phyloP scores from a whole-genome alignment of 2,329 filamentous ascomycete species.

The Paraphaeosphaeria minitans region DNA sequence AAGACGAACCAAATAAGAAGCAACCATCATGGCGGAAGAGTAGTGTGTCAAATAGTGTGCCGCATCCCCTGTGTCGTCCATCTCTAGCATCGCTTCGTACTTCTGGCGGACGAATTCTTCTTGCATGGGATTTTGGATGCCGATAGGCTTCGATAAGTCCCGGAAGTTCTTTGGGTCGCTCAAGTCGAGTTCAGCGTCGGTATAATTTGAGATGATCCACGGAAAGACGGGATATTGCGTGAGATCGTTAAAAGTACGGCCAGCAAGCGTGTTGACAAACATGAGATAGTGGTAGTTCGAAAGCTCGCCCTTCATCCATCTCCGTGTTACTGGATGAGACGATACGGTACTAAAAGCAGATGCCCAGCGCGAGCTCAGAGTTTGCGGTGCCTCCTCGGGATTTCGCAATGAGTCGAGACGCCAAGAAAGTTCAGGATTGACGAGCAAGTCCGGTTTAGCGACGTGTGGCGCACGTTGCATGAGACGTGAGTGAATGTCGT shows the following conservation, averaged over 20 bases:
- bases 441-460: slow-evolving; percentile 68
- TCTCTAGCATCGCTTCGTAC: slow-evolving; percentile 87
- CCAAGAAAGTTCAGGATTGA: slow-evolving; percentile 88
- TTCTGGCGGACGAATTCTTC: slow-evolving; percentile 81
- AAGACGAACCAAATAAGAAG: slow-evolving; percentile 91
- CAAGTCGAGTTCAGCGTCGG: slow-evolving; percentile 88
- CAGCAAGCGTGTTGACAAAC: slow-evolving; percentile 97
- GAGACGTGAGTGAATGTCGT: slow-evolving; percentile 80
- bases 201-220: slow-evolving; percentile 96
- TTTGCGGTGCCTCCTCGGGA: slow-evolving; percentile 66
- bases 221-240: slow-evolving; percentile 98
- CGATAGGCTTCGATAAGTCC: slow-evolving; percentile 95
- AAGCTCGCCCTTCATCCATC: slow-evolving; percentile 92
- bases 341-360: slow-evolving; percentile 86
- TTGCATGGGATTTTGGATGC: slow-evolving; percentile 78
- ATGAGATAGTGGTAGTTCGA: slow-evolving; percentile 99
- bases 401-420: slow-evolving; percentile 82
- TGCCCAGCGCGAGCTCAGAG: slow-evolving; percentile 85
- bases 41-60: slow-evolving; percentile 99
- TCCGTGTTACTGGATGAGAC: slow-evolving; percentile 82
- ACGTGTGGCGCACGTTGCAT: slow-evolving; percentile 80
- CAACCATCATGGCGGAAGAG: slow-evolving; percentile 98
- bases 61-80: slow-evolving; percentile 76
- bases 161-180: slow-evolving; percentile 83
- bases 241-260: slow-evolving; percentile 94